Base-by-base conservation (phyloP, 2,329 filamentous ascomycete genomes). In the Fusarium continuum region DNA sequence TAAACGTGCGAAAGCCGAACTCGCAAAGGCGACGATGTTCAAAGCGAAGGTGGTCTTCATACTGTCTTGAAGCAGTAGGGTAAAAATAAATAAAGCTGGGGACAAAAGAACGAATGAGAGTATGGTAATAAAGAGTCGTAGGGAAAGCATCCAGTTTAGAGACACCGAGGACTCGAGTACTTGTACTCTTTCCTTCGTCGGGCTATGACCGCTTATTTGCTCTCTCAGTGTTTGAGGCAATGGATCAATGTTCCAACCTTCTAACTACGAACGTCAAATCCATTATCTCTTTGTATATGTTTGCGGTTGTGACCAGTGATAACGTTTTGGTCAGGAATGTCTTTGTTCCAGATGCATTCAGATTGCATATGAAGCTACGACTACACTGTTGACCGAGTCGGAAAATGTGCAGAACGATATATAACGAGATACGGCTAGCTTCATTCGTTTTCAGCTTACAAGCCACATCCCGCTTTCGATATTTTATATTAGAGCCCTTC, bases 41-140 rank as follows among this genome's bases (percentile, higher is more conserved):
- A 57, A 19, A 8, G 16, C 11, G 7, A 29, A 3, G 1, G 22
- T 17, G 1, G 16, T 3, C 7, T 56, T 57, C 54, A 56, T 57
- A 8, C 2, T 29, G 14, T 17, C 3, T 11, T 6, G 4, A 25
- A 20, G 9, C 13, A 8, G 9, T 20, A 11, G 6, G 11, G 17
- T 10, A 32, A 20, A 16, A 23, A 8, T 3, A 17, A 16, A 6
- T 31, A 3, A 9, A 13, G 10, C 6, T 10, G 4, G 7, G 2
- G 8, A 17, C 14, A 23, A 13, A 11, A 8, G 16, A 10, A 25
- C 10, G n/a, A 14, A 6, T 20, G 16, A 29, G 5, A 4, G 16
- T 23, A 14, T 5, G n/a, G 4, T 3, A 43, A 17, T 31, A 6
- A 7, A 19, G 26, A 19, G 3, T 4, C 3, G 6, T 19, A 5